Evolutionary conservation across 257 asterid species (phyloP), one percentile per base, ranked within the genome.

Genomic region (Salvia miltiorrhiza): DNA sequence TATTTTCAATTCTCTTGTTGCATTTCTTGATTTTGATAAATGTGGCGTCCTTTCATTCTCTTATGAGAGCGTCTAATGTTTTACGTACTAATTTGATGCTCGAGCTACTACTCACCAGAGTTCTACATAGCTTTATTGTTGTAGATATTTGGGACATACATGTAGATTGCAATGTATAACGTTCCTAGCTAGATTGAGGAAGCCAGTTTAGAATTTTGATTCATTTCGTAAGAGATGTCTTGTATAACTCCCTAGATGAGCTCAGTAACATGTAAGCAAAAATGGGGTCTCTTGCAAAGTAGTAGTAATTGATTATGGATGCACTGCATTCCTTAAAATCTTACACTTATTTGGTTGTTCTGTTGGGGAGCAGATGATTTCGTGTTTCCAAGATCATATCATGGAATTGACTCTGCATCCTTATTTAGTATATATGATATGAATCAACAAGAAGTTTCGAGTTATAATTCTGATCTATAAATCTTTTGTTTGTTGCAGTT

Each of bases 401-500:
- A 50, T 13, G 17, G 43, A 32, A 52, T 69, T 62, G n/a, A 21
- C 19, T 8, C 39, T 19, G 52, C 60, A 12, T 45, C 41, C 64
- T 26, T 44, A 17, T 49, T 52, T 57, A 20, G 35, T 45, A 17
- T 2, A 37, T 37, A 9, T 10, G 30, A 11, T 32, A 3, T 28
- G n/a, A n/a, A n/a, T 33, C 30, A n/a, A 39, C 17, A 56, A 24
- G 4, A 14, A 45, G 35, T 23, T 26, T 72, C 26, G 61, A 57
- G 45, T 47, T 64, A 48, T 64, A 53, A 50, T 63, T 54, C 23
- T 73, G 63, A 69, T 73, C 17, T 17, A 23, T 37, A 9, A 7
- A 37, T 21, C 33, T 39, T 69, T 48, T 16, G 50, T 78, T 59
- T 53, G 32, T 71, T 71, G 77, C 81, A 76, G 84, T 9, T 43